A percentile compares a stretch with the other conserved stretches of the same genome.
Conservation (phyloP, 192 early-diverging fungal species). For the Gaertneriomyces sp. region DNA sequence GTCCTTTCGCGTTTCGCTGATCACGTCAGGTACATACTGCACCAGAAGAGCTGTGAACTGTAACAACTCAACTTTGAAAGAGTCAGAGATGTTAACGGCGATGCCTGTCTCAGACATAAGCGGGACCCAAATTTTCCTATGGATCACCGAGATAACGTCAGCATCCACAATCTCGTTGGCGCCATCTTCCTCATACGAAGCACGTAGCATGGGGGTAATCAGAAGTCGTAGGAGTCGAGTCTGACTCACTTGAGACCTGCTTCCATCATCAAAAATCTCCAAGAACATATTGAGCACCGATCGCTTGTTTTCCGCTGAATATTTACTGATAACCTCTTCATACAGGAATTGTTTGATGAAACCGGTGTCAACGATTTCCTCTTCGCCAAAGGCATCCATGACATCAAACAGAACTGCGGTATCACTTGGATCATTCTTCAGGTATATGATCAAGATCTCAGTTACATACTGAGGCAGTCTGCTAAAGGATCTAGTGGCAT, state of each 20-base stretch:
- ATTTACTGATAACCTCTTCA: conserved; percentile 49
- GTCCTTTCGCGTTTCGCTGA: conserved; percentile 78
- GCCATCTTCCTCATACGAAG: conserved; percentile 53
- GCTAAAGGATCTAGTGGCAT: conserved; percentile 20
- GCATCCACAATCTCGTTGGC: conserved; percentile 56
- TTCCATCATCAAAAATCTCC: conserved; percentile 60
- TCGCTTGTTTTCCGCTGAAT: conserved; percentile 55
- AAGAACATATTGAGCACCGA: conserved; percentile 74
- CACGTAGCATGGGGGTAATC: conserved; percentile 81
- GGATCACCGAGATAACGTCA: conserved; percentile 58
- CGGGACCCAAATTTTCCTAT: conserved; percentile 58
- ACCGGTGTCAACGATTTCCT: conserved; percentile 60
- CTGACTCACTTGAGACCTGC: conserved; percentile 60
- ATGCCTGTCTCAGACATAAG: conserved; percentile 41
- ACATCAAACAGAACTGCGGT: conserved; percentile 71
- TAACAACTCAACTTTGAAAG: conserved; percentile 72
- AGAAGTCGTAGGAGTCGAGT: conserved; percentile 73
- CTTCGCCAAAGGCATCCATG: conserved; percentile 63
- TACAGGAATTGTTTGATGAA: conserved; percentile 66
- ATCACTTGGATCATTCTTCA: conserved; percentile 60
- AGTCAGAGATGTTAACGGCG: conserved; percentile 31
- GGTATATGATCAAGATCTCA: conserved; percentile 70
- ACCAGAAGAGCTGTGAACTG: conserved; percentile 88
- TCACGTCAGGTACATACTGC: conserved; percentile 70
- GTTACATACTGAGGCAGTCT: conserved; percentile 59